A percentile compares a stretch with the other conserved stretches of the same genome.
These are phyloP conservation scores for Cardamine resedifolia DNA, from an alignment of 345 rosid genomes.

Conservation along the genomic window DNA sequence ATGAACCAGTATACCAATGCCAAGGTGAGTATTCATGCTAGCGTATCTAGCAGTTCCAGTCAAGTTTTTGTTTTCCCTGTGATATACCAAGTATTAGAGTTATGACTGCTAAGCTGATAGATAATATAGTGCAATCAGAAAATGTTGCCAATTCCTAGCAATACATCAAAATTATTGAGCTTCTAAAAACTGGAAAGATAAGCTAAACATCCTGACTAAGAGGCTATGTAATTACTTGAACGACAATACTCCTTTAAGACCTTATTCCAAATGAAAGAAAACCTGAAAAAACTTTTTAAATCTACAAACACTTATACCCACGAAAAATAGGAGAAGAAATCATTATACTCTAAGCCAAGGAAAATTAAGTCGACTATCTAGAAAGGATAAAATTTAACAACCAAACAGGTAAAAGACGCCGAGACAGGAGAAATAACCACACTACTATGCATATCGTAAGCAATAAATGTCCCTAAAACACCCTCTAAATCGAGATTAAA, in stretches of 20 bases:
- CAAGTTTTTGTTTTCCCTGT: conserved; percentile 92
- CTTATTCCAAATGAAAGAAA: not conserved
- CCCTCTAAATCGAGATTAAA: not conserved
- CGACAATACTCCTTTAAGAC: not conserved
- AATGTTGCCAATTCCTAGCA: not conserved
- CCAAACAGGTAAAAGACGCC: not conserved
- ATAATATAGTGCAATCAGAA: conserved; percentile 4
- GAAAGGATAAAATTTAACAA: not conserved
- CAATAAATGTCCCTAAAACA: not conserved
- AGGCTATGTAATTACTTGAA: not conserved
- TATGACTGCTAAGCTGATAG: not conserved
- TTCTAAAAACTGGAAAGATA: not conserved
- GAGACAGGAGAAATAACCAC: conserved; percentile 2
- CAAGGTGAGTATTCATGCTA: conserved; percentile 96
- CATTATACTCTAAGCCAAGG: not conserved
- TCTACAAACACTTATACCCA: not conserved
- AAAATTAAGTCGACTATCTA: not conserved
- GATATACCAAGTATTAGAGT: conserved; percentile 8
- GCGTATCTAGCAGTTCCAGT: conserved; percentile 96
- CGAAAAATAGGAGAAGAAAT: not conserved
- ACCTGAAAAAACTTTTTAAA: not conserved
- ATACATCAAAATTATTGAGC: not conserved
- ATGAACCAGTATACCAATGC: conserved; percentile 56
- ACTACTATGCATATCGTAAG: not conserved
- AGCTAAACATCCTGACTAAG: not conserved